Conservation (phyloP, 192 early-diverging fungal species). For the Podila verticillata region DNA sequence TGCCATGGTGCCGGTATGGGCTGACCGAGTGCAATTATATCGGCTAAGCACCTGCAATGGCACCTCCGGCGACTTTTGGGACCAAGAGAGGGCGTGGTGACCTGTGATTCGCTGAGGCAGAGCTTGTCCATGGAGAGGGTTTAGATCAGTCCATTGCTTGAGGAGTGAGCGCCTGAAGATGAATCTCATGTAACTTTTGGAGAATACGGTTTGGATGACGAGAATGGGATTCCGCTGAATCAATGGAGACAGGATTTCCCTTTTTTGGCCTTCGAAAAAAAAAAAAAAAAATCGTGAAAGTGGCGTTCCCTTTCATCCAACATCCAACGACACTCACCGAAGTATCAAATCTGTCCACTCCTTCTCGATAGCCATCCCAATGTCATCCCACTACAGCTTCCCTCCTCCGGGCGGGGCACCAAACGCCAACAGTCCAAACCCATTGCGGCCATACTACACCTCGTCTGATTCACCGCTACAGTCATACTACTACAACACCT, state of each 20-base stretch:
- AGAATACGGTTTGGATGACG: too few relatives aligned
- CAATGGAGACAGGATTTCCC: background rate
- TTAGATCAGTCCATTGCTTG: too few relatives aligned
- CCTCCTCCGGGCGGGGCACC: conserved; percentile 42
- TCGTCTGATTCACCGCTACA: conserved; percentile 42
- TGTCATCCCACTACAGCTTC: conserved; percentile 43
- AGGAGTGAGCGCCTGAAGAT: too few relatives aligned
- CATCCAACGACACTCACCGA: background rate
- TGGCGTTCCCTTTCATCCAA: background rate
- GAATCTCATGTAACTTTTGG: too few relatives aligned
- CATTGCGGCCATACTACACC: conserved; percentile 44
- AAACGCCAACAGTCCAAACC: conserved; percentile 35
- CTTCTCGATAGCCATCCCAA: background rate
- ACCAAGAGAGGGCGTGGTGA: too few relatives aligned
- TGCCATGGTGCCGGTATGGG: too few relatives aligned
- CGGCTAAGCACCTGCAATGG: too few relatives aligned
- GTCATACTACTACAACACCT: conserved; percentile 49
- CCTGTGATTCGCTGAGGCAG: too few relatives aligned
- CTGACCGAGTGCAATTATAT: too few relatives aligned
- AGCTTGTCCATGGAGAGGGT: too few relatives aligned
- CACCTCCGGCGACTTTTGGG: too few relatives aligned
- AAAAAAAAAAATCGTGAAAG: background rate
- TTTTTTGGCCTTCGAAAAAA: background rate
- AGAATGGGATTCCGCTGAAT: background rate
- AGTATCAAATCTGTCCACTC: too few relatives aligned